Evolutionary conservation across 768 basidiomycete genomes (phyloP).

Genomic region (Russula abietina): DNA sequence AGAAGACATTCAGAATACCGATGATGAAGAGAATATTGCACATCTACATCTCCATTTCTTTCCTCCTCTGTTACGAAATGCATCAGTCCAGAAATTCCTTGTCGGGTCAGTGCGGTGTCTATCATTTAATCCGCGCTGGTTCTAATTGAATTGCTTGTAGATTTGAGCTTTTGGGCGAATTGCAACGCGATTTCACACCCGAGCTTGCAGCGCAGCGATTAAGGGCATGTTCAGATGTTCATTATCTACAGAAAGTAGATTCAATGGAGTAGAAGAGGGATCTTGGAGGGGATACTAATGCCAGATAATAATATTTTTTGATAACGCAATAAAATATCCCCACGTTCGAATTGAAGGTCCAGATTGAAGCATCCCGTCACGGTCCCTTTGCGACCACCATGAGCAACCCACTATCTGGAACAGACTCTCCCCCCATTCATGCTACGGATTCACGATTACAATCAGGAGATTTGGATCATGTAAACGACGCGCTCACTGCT

Average conservation of each 20-base stretch:
- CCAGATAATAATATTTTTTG: neutral
- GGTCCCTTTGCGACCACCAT: neutral
- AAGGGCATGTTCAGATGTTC: constrained; percentile 48
- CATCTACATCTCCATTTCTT: constrained; percentile 86
- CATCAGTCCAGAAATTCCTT: constrained; percentile 80
- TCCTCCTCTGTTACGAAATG: constrained; percentile 77
- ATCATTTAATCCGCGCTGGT: neutral
- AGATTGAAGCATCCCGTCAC: neutral
- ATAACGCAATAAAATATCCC: neutral
- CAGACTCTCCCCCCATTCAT: neutral
- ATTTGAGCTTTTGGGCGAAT: constrained; percentile 86
- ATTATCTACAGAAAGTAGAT: constrained; percentile 41
- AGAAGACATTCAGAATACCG: constrained; percentile 30
- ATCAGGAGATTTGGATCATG: constrained; percentile 11
- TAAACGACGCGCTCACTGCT: constrained; percentile 4
- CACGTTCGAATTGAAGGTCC: too few relatives aligned
- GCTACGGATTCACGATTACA: neutral
- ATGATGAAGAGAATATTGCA: constrained; percentile 48
- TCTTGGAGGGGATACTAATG: too few relatives aligned
- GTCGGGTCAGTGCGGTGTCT: constrained; percentile 59
- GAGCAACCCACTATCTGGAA: constrained; percentile 1
- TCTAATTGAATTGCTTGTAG: constrained; percentile 34
- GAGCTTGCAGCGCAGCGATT: constrained; percentile 77
- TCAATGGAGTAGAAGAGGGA: constrained; percentile 12
- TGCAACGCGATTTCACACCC: constrained; percentile 83